A percentile compares a stretch with the other conserved stretches of the same genome.
Evolutionary conservation across 2,329 filamentous ascomycete species (phyloP).

Genomic region (Penicillium sp.): DNA sequence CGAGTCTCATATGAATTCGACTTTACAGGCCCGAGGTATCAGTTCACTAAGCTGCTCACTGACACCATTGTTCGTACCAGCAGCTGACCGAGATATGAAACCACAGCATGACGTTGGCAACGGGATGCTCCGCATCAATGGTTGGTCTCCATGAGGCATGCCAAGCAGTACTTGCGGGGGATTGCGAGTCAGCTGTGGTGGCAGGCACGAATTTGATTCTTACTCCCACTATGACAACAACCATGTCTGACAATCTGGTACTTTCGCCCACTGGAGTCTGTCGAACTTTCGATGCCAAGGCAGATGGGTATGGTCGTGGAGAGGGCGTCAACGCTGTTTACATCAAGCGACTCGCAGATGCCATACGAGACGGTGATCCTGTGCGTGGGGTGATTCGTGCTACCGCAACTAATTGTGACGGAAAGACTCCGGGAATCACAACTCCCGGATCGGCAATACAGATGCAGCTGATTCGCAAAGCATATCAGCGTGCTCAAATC

Average conservation of each 20-base stretch:
- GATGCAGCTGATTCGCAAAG: not conserved
- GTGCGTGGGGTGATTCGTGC: conserved; percentile 32
- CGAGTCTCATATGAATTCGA: conserved; percentile 22
- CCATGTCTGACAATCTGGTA: conserved; percentile 21
- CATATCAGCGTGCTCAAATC: conserved; percentile 6
- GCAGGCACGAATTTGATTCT: conserved; percentile 33
- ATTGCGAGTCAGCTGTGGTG: conserved; percentile 26
- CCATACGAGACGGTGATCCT: conserved; percentile 38
- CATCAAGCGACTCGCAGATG: conserved; percentile 43
- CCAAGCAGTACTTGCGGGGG: conserved; percentile 15
- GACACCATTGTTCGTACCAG: not conserved
- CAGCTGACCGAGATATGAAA: not conserved
- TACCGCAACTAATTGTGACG: conserved; percentile 26
- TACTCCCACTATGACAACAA: conserved; percentile 20
- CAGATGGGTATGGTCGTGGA: conserved; percentile 48
- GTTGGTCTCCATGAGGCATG: conserved; percentile 30
- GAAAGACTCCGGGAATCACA: conserved; percentile 19
- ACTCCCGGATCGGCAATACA: conserved; percentile 1
- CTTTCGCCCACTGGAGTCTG: conserved; percentile 42
- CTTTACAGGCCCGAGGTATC: conserved; percentile 19
- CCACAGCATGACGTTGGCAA: conserved; percentile 30
- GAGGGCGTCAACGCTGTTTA: conserved; percentile 45
- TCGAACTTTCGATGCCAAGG: conserved; percentile 42
- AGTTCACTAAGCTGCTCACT: not conserved
- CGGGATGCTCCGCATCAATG: conserved; percentile 38